Evolutionary conservation across 2,329 filamentous ascomycete species (phyloP), one percentile per base, ranked within the genome.

Genomic region (Apiospora koreana): DNA sequence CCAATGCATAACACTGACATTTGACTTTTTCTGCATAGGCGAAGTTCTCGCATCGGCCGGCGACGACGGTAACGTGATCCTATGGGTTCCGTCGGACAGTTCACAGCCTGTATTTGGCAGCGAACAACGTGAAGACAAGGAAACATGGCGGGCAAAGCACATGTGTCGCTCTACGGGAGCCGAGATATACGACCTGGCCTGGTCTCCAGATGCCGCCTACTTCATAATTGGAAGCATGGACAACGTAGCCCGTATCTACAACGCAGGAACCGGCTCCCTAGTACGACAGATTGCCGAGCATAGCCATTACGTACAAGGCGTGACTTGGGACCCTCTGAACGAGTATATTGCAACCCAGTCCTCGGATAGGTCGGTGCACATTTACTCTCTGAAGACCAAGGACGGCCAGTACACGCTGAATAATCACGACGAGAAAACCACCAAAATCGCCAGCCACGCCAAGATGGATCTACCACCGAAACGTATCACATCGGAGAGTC

Each of bases 191-290:
- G 96, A 99, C 81, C 85, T 99, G 70, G 96, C 96, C 67, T 99
- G 96, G 97, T 98, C 96, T 66, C 97, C 97, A n/a, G 96, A 99
- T 81, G 94, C 93, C 48, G 86, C 91, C 48, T 96, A 97, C 83
- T 97, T 99, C 84, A 98, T 99, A 76, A 98, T 97, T 31, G 96
- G 96, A 48, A 98, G 96, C 83, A 98, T 99, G 95, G 96, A 99
- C 84, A 99, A 99, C 80, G 92, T 98, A 79, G 95, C 96, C 71
- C 90, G 95, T 71, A 98, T 99, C 76, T 98, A 98, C 86, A 98
- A 97, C 81, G 93, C 95, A 70, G 92, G 93, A 74, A 96, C 93
- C 77, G 95, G 88, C 71, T 85, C 86, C 42, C 81, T 95, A 74
- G 92, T 98, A 71, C 92, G 95, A 71, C 95, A 98, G 80, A 97